Base-by-base conservation (phyloP, 371 early-diverging fungal genomes). In the Mucor lusitanicus region DNA sequence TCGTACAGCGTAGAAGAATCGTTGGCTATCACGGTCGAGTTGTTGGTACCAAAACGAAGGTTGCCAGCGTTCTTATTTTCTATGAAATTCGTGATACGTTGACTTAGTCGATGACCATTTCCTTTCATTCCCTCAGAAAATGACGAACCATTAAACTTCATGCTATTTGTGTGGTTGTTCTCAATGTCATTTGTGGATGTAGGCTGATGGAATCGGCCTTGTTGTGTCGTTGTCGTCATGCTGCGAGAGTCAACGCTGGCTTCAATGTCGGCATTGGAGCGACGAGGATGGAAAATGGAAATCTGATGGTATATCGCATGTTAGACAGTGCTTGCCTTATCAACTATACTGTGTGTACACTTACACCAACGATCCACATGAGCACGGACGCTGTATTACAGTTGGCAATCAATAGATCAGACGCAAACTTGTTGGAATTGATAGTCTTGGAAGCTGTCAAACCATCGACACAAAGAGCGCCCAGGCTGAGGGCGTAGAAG, bases 201-300 rank as follows among this genome's bases (percentile, higher is more conserved):
- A 37, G 35, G 11, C 35, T 23, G 48, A 35, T 57, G 57, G 37
- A 33, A 30, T 13, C 27, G 35, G 15, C 40, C 58, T n/a, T n/a
- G n/a, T 12, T 50, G 46, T 13, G 40, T 19, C 1, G 55, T 50
- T 28, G n/a, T 48, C 17, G 39, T 30, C 19, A 44, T 44, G 3
- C 56, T 59, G 17, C 53, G 55, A 0, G 68, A 68, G 13, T 25
- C 15, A 12, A n/a, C 28, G 17, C 40, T 59, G 0, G 59, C 42
- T 17, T 56, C 59, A 21, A 37, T 58, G 3, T 63, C 66, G 3
- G 44, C 42, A 4, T 39, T 21, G n/a, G 69, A 35, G 15, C 68
- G 70, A 40, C 79, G 73, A 42, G 82, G 82, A 62, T 82, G 82
- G 64, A 80, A 80, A 65, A 80, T 77, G 17, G 76, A 77, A 12